Percentiles rank a stretch among this genome's conserved stretches.
phyloP scores from a whole-genome alignment of 768 basidiomycete genomes.

The Kwoniella sp. region DNA sequence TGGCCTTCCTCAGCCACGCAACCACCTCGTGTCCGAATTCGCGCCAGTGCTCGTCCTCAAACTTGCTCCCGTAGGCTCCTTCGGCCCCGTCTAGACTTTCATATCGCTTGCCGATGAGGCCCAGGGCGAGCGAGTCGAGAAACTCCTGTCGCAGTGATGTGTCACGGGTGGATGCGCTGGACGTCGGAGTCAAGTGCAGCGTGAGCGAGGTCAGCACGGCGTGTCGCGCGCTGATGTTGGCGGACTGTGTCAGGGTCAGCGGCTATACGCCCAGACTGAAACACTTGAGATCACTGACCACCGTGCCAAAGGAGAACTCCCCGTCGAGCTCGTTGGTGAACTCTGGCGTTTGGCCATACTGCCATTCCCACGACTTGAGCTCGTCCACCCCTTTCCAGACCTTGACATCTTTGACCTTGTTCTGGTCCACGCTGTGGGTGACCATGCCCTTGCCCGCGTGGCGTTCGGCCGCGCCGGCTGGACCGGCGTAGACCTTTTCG shows the following conservation, averaged over 20 bases:
- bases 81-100: conserved; percentile 29
- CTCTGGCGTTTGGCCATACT: conserved; percentile 87
- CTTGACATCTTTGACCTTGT: conserved; percentile 54
- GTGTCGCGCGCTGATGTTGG: conserved; percentile 35
- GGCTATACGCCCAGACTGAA: neutral
- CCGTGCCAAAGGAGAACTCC: conserved; percentile 51
- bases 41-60: conserved; percentile 6
- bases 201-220: conserved; percentile 35
- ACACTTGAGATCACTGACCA: conserved; percentile 49
- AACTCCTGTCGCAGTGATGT: conserved; percentile 11
- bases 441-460: conserved; percentile 12
- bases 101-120: conserved; percentile 29
- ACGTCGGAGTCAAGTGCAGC: conserved; percentile 16
- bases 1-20: conserved; percentile 24
- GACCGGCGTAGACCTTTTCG: conserved; percentile 39
- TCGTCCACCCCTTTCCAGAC: conserved; percentile 69
- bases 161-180: neutral
- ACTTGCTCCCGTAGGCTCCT: neutral
- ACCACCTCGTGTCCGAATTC: conserved; percentile 20
- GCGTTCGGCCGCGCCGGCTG: neutral
- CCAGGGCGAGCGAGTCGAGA: conserved; percentile 30
- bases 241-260: conserved; percentile 21
- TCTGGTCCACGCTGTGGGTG: conserved; percentile 53
- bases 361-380: conserved; percentile 84
- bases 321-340: conserved; percentile 64